phyloP scores from a whole-genome alignment of 108 stramenopile genomes.

The Pseudonitzschia pungens region DNA sequence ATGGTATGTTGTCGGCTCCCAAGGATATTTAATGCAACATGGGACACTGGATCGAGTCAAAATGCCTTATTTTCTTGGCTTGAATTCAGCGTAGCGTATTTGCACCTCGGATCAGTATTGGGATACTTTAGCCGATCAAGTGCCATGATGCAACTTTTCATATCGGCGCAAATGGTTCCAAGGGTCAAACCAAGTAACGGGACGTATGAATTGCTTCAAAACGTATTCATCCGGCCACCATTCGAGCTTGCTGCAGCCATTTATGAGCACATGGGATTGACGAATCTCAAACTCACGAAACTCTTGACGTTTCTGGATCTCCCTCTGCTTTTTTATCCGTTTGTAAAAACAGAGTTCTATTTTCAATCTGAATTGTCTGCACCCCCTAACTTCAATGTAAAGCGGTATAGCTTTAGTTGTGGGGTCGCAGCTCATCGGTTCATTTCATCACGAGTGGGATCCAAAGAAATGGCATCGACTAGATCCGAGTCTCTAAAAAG shows the following conservation, averaged over 20 bases:
- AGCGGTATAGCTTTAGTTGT: constrained; percentile 78
- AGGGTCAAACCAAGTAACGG: constrained; percentile 29
- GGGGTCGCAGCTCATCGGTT: constrained; percentile 75
- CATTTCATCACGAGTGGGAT: constrained; percentile 27
- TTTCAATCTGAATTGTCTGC: constrained; percentile 70
- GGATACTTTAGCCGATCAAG: constrained; percentile 65
- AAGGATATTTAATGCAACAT: constrained; percentile 63
- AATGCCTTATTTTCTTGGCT: constrained; percentile 68
- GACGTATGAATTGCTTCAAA: constrained; percentile 51
- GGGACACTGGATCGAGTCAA: constrained; percentile 57
- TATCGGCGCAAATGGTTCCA: constrained; percentile 62
- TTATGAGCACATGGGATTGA: constrained; percentile 29
- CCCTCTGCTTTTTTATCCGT: constrained; percentile 85
- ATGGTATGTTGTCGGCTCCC: neutral
- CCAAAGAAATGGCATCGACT: neutral
- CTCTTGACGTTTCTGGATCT: constrained; percentile 68
- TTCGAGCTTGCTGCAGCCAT: constrained; percentile 39
- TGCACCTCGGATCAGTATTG: constrained; percentile 65
- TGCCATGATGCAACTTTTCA: constrained; percentile 58
- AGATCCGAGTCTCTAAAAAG: neutral
- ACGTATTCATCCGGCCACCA: constrained; percentile 43
- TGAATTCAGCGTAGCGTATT: constrained; percentile 62
- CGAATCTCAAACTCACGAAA: constrained; percentile 19
- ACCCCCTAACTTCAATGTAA: constrained; percentile 64
- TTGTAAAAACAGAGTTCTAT: constrained; percentile 66